These are phyloP conservation scores for Russula griseocarnosa DNA, from an alignment of 768 basidiomycete species.

Conservation along the genomic window DNA sequence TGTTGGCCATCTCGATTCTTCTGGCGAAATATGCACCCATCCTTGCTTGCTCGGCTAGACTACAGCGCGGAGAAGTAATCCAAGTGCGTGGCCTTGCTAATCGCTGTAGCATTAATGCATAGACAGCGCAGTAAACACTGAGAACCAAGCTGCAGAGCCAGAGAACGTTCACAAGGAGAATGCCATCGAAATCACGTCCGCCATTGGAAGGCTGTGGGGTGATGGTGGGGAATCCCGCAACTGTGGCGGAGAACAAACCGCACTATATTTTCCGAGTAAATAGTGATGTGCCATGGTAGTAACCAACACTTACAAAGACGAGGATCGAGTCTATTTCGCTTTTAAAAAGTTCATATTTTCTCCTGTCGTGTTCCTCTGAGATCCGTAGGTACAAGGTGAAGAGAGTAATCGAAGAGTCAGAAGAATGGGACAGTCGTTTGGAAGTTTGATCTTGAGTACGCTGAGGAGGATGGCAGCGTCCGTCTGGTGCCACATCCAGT, in stretches of 20 bases:
- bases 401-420: neutral
- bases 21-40: neutral
- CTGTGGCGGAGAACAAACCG: conserved; percentile 12
- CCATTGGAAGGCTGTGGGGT: no score
- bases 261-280: neutral
- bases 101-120: neutral
- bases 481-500: no score
- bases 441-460: neutral
- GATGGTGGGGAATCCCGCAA: no score
- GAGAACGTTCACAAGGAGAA: no score
- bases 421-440: neutral
- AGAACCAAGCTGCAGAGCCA: conserved; percentile 5
- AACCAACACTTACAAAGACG: conserved; percentile 1
- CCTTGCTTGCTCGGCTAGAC: neutral
- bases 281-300: neutral
- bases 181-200: no score
- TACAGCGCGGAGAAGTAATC: neutral
- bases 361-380: neutral
- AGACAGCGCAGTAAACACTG: neutral
- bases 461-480: neutral
- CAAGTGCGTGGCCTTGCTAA: neutral
- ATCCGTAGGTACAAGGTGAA: neutral
- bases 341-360: neutral
- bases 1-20: neutral
- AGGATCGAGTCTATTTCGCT: neutral